Evolutionary conservation across 805 yeast genomes (phyloP).

Genomic region (Henningerozyma blattae): DNA sequence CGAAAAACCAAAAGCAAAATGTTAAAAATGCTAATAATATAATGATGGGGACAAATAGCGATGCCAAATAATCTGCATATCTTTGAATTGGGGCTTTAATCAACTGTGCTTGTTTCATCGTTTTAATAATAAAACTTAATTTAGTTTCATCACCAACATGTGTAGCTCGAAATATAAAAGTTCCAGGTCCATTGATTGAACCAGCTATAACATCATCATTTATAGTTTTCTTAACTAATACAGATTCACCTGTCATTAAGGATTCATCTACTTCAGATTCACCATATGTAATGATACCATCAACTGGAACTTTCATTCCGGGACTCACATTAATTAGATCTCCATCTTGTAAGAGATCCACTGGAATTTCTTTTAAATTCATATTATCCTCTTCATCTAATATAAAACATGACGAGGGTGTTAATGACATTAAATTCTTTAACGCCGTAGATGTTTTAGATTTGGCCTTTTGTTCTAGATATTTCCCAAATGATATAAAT

Average conservation of each 20-base stretch:
- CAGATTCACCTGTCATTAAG: slow-evolving; percentile 81
- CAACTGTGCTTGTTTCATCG: slow-evolving; percentile 84
- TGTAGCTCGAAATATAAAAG: slow-evolving; percentile 54
- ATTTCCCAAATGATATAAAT: slow-evolving; percentile 83
- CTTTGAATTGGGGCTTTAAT: slow-evolving; percentile 84
- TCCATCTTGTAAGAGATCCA: slow-evolving; percentile 64
- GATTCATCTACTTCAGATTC: slow-evolving; percentile 82
- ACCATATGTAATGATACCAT: slow-evolving; percentile 72
- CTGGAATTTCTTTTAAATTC: slow-evolving; percentile 33
- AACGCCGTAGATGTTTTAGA: slow-evolving; percentile 88
- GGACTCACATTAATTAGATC: slow-evolving; percentile 75
- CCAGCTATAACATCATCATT: slow-evolving; percentile 79
- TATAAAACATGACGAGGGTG: slow-evolving; percentile 68
- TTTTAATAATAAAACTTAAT: slow-evolving; percentile 70
- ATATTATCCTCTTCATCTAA: slow-evolving; percentile 30
- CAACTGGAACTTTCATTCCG: slow-evolving; percentile 85
- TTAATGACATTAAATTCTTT: slow-evolving; percentile 63
- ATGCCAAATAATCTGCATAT: slow-evolving; percentile 74
- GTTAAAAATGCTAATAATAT: slow-evolving; percentile 52
- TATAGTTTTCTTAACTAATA: slow-evolving; percentile 50
- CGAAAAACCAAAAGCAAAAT: slow-evolving; percentile 46
- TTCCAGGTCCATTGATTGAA: slow-evolving; percentile 71
- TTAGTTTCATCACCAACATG: slow-evolving; percentile 76
- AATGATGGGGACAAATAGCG: slow-evolving; percentile 73
- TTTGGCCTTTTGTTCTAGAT: slow-evolving; percentile 83